A percentile compares a stretch with the other conserved stretches of the same genome.
These are phyloP conservation scores for Colletotrichum graminicola DNA, from an alignment of 2,329 filamentous ascomycete genomes.

Conservation along the genomic window DNA sequence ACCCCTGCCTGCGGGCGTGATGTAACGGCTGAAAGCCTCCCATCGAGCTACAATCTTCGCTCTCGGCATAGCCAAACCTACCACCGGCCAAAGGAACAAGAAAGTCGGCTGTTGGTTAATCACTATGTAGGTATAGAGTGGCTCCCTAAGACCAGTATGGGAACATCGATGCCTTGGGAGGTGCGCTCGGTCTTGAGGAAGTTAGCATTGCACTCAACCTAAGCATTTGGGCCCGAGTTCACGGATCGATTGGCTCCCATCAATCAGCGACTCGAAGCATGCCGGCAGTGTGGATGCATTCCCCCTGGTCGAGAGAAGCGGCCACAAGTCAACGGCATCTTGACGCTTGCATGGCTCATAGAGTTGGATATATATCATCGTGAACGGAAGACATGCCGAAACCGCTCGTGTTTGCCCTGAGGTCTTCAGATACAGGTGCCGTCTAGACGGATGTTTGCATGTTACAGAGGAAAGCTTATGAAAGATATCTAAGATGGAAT, in stretches of 20 bases:
- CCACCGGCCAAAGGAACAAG: background rate
- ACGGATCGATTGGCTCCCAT: slow-evolving; percentile 24
- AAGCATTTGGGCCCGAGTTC: slow-evolving; percentile 31
- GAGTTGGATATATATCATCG: background rate
- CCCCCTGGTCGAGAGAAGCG: slow-evolving; percentile 21
- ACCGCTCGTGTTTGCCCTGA: background rate
- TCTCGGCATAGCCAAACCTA: background rate
- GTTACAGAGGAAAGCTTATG: background rate
- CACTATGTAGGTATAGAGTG: background rate
- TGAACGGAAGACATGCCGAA: background rate
- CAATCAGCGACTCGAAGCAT: slow-evolving; percentile 20
- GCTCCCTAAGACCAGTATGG: background rate
- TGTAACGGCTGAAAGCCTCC: slow-evolving; percentile 6
- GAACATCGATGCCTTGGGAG: background rate
- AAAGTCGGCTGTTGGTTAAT: too few relatives aligned
- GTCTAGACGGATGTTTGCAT: background rate
- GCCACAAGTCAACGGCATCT: slow-evolving; percentile 32
- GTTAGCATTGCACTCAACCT: background rate
- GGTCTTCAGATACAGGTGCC: background rate
- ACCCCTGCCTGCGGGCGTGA: background rate
- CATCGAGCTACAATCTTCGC: background rate
- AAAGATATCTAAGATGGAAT: background rate
- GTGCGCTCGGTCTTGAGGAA: background rate
- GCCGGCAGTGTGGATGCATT: slow-evolving; percentile 32
- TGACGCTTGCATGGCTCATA: slow-evolving; percentile 7